These are phyloP conservation scores for Capsicum pubescens DNA, from an alignment of 257 asterid species.

Conservation along the genomic window DNA sequence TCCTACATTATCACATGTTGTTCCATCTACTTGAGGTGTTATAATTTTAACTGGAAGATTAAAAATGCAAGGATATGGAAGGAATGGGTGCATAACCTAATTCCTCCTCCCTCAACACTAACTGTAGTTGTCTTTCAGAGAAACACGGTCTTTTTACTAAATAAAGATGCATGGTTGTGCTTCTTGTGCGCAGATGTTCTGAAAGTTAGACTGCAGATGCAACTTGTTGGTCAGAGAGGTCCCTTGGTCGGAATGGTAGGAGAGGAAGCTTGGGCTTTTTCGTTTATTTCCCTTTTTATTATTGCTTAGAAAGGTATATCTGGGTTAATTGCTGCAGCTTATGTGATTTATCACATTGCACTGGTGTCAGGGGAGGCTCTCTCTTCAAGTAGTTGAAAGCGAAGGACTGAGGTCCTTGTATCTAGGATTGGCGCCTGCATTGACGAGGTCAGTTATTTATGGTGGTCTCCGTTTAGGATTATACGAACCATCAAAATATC, in stretches of 20 bases:
- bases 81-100: constrained; percentile 7
- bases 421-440: constrained; percentile 85
- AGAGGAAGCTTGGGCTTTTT: constrained; percentile 28
- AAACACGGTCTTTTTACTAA: neutral
- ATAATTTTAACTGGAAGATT: neutral
- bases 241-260: constrained; percentile 90
- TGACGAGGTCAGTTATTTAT: constrained; percentile 98
- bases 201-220: constrained; percentile 99
- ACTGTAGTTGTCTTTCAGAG: neutral
- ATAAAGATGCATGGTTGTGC: constrained; percentile 37
- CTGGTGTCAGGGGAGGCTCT: constrained; percentile 68
- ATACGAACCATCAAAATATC: constrained; percentile 96
- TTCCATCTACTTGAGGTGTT: neutral
- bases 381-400: constrained; percentile 66
- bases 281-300: neutral
- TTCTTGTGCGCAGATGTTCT: constrained; percentile 77
- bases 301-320: neutral
- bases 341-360: constrained; percentile 25
- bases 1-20: neutral
- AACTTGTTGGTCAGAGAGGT: constrained; percentile 93
- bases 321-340: constrained; percentile 25
- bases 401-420: constrained; percentile 89
- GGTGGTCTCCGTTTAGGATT: constrained; percentile 99
- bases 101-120: neutral
- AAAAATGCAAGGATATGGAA: constrained; percentile 5